Percentiles rank a stretch among this genome's conserved stretches.
phyloP scores from a whole-genome alignment of 1,284 basidiomycete species.

The Fereydounia khargensis region DNA sequence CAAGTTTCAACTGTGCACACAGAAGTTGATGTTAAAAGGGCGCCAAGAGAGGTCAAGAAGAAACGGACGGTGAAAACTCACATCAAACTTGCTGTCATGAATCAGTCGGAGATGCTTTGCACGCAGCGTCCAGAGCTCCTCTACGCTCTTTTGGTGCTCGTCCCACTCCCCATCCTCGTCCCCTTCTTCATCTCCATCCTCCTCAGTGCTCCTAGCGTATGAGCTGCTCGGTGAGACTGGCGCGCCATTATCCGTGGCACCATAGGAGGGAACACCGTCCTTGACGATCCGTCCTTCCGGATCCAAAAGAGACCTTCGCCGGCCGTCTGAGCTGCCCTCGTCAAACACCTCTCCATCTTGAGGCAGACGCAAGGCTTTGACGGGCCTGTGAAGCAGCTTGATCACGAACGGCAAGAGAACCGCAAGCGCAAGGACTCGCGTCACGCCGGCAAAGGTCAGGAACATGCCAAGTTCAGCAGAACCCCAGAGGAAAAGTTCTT shows the following conservation, averaged over 20 bases:
- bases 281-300: too few relatives aligned
- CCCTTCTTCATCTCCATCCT: constrained; percentile 1
- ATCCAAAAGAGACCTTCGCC: constrained; percentile 22
- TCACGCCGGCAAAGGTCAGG: constrained; percentile 42
- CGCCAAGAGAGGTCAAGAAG: constrained; percentile 2
- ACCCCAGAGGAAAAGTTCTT: constrained; percentile 48
- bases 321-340: constrained; percentile 14
- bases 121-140: constrained; percentile 50
- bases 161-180: constrained; percentile 20
- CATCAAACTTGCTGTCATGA: constrained; percentile 54
- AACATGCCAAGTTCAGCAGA: constrained; percentile 45
- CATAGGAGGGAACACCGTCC: constrained; percentile 8
- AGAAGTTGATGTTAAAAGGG: too few relatives aligned
- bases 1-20: constrained; percentile 17
- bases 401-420: constrained; percentile 48
- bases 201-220: neutral
- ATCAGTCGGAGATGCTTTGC: constrained; percentile 50
- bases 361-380: constrained; percentile 26
- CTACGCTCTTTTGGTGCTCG: constrained; percentile 24
- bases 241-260: constrained; percentile 5
- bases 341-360: constrained; percentile 28
- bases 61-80: too few relatives aligned
- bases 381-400: constrained; percentile 41
- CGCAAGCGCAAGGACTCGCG: constrained; percentile 44
- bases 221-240: neutral